Evolutionary conservation across 768 basidiomycete genomes (phyloP).

Genomic region (Trametopsis cervina): DNA sequence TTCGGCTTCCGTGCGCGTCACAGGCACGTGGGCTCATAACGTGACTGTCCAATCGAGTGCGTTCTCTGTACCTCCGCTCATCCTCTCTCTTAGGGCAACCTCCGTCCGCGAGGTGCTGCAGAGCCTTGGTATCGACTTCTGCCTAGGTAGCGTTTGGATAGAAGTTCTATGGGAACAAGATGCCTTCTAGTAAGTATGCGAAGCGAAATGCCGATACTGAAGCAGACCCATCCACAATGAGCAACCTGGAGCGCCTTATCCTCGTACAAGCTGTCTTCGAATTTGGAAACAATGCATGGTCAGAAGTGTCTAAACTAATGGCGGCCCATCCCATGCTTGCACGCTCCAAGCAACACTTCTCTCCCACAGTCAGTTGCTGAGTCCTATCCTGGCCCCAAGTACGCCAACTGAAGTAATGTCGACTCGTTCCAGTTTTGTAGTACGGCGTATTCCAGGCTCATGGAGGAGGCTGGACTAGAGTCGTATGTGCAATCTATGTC

Average conservation of each 20-base stretch:
- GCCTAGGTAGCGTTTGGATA: too few relatives aligned
- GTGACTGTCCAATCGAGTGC: not conserved
- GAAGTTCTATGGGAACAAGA: too few relatives aligned
- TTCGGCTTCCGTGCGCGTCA: not conserved
- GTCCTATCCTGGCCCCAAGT: slow-evolving; percentile 3
- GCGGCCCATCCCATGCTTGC: slow-evolving; percentile 63
- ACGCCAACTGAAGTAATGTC: slow-evolving; percentile 11
- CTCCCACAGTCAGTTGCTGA: slow-evolving; percentile 45
- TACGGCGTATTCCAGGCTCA: slow-evolving; percentile 55
- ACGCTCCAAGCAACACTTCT: slow-evolving; percentile 60
- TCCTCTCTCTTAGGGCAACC: not conserved
- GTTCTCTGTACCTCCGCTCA: not conserved
- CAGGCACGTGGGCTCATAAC: too few relatives aligned
- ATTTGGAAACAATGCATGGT: slow-evolving; percentile 66
- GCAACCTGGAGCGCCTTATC: slow-evolving; percentile 63
- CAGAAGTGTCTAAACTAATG: slow-evolving; percentile 55
- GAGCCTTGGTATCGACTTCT: too few relatives aligned
- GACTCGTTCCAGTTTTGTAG: slow-evolving; percentile 54
- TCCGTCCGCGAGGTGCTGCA: too few relatives aligned
- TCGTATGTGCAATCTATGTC: slow-evolving; percentile 40
- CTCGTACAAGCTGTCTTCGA: slow-evolving; percentile 86
- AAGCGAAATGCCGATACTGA: slow-evolving; percentile 10
- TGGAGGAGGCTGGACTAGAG: slow-evolving; percentile 63
- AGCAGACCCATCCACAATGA: slow-evolving; percentile 16
- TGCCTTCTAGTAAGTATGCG: slow-evolving; percentile 13